phyloP scores from a whole-genome alignment of 2,329 filamentous ascomycete genomes.

The Fusarium newnesense region DNA sequence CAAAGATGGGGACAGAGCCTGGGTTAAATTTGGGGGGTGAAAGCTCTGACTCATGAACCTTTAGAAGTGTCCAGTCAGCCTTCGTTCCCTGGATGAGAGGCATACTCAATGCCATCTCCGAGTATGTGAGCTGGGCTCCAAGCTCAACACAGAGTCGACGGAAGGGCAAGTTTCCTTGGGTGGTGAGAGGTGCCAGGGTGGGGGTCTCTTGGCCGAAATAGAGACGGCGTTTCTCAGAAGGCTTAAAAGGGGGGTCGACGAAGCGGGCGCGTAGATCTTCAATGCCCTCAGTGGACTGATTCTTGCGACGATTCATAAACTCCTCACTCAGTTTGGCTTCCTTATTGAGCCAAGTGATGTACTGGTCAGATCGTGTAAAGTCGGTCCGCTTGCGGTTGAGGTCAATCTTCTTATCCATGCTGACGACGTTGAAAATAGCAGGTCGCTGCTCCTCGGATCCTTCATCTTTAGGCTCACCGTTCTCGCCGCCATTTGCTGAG shows the following conservation, averaged over 20 bases:
- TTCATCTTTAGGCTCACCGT: conserved; percentile 48
- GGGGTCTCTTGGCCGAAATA: conserved; percentile 97
- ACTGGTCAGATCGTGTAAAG: conserved; percentile 79
- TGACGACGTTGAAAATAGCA: conserved; percentile 80
- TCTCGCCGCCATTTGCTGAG: conserved; percentile 40
- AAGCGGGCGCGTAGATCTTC: conserved; percentile 83
- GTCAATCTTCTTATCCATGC: conserved; percentile 75
- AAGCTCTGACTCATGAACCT: conserved; percentile 87
- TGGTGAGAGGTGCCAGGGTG: conserved; percentile 92
- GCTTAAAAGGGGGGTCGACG: conserved; percentile 85
- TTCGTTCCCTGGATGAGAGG: conserved; percentile 91
- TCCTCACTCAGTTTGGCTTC: conserved; percentile 58
- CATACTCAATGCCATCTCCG: conserved; percentile 96
- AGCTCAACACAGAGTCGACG: conserved; percentile 88
- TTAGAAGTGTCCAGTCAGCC: conserved; percentile 94
- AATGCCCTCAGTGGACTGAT: conserved; percentile 56
- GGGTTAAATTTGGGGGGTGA: conserved; percentile 74
- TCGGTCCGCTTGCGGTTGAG: conserved; percentile 77
- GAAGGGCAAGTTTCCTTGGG: conserved; percentile 96
- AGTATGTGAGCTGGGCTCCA: conserved; percentile 93
- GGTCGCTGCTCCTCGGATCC: conserved; percentile 64
- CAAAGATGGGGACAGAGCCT: conserved; percentile 64
- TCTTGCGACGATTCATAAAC: conserved; percentile 54
- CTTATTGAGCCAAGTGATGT: conserved; percentile 80
- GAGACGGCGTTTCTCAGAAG: conserved; percentile 91